Evolutionary conservation across 23 red algal species (phyloP).

Genomic region (Gracilariopsis chorda): DNA sequence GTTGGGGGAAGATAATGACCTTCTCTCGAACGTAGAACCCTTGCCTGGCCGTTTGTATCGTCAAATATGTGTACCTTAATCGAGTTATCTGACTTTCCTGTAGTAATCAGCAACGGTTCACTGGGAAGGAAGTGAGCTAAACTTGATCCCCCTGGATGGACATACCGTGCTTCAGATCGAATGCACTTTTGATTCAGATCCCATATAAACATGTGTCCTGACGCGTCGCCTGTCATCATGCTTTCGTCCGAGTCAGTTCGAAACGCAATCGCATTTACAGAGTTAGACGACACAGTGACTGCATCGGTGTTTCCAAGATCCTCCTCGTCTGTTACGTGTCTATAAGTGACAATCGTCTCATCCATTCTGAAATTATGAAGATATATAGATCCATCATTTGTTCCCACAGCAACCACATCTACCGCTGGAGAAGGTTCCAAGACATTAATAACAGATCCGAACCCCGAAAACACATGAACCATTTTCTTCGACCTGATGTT

Average conservation of each 20-base stretch:
- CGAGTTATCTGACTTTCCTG: slow-evolving; percentile 82
- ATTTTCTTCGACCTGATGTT: slow-evolving; percentile 66
- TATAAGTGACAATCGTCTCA: slow-evolving; percentile 50
- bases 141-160: slow-evolving; percentile 65
- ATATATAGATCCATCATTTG: slow-evolving; percentile 44
- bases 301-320: not conserved
- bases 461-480: slow-evolving; percentile 60
- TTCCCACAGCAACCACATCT: slow-evolving; percentile 91
- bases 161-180: slow-evolving; percentile 21
- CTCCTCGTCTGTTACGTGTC: slow-evolving; percentile 1
- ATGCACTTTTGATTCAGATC: slow-evolving; percentile 66
- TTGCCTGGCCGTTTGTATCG: slow-evolving; percentile 24
- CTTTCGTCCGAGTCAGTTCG: slow-evolving; percentile 72
- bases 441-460: slow-evolving; percentile 40
- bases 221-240: slow-evolving; percentile 56
- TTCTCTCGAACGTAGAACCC: slow-evolving; percentile 78
- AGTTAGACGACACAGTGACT: not conserved
- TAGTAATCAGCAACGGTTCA: slow-evolving; percentile 79
- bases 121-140: slow-evolving; percentile 60
- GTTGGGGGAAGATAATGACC: slow-evolving; percentile 82
- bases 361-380: slow-evolving; percentile 74
- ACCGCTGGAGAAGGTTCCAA: slow-evolving; percentile 77
- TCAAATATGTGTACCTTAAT: slow-evolving; percentile 94
- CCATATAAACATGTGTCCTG: slow-evolving; percentile 79
- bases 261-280: slow-evolving; percentile 72